phyloP scores from a whole-genome alignment of 2,329 filamentous ascomycete species.

The Didymella lethalis region DNA sequence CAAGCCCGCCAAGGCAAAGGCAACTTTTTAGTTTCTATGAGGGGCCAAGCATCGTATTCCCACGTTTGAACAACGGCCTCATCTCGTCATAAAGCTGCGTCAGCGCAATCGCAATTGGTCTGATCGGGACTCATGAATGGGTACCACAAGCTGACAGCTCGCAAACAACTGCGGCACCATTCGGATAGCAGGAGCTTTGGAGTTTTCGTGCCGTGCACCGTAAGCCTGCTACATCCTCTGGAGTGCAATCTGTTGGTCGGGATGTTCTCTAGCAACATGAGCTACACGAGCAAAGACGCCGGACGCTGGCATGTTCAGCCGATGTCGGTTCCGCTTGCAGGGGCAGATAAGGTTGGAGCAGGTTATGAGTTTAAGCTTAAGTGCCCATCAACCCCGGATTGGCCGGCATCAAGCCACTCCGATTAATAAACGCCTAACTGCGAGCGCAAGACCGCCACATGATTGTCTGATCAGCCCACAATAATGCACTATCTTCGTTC shows the following conservation, averaged over 20 bases:
- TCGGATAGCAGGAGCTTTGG: slow-evolving; percentile 6
- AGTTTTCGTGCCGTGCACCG: background rate
- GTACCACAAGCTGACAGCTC: slow-evolving; percentile 2
- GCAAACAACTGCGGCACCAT: slow-evolving; percentile 8
- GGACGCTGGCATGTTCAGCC: slow-evolving; percentile 27
- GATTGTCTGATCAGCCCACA: slow-evolving; percentile 22
- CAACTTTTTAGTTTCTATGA: slow-evolving; percentile 43
- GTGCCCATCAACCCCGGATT: slow-evolving; percentile 36
- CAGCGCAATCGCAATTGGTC: slow-evolving; percentile 34
- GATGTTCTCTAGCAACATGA: slow-evolving; percentile 8
- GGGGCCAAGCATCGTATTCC: slow-evolving; percentile 37
- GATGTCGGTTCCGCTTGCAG: slow-evolving; percentile 39
- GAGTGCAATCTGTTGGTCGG: background rate
- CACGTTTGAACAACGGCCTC: slow-evolving; percentile 30
- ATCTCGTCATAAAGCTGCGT: slow-evolving; percentile 41
- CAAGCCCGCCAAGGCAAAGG: slow-evolving; percentile 45
- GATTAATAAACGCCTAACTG: slow-evolving; percentile 14
- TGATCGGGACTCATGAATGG: slow-evolving; percentile 12
- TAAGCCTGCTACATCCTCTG: background rate
- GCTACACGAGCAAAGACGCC: background rate
- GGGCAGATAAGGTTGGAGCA: slow-evolving; percentile 48
- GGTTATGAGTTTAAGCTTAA: slow-evolving; percentile 52
- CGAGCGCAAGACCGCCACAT: slow-evolving; percentile 24
- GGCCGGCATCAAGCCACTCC: slow-evolving; percentile 21
- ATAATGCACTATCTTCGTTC: slow-evolving; percentile 7